These are phyloP conservation scores for Ganoderma multipileum DNA, from an alignment of 1,284 basidiomycete species.

Conservation along the genomic window DNA sequence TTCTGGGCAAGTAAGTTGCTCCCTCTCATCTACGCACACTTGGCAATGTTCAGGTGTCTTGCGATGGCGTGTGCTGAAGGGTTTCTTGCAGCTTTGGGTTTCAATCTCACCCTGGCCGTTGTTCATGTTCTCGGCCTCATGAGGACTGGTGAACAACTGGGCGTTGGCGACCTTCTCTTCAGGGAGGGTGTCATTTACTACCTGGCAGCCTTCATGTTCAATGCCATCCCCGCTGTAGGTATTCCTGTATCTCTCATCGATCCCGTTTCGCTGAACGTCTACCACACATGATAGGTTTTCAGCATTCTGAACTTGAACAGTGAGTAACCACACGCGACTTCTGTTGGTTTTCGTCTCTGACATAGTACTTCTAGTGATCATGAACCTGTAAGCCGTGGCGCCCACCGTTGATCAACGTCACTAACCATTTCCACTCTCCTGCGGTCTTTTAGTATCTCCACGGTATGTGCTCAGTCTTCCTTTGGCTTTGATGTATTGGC, in stretches of 20 bases:
- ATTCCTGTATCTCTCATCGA: slow-evolving; percentile 5
- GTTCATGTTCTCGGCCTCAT: slow-evolving; percentile 59
- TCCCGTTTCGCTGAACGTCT: slow-evolving; percentile 9
- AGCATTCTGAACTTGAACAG: slow-evolving; percentile 66
- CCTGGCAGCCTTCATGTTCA: slow-evolving; percentile 66
- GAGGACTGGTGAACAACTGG: slow-evolving; percentile 56
- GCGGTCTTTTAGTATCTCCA: slow-evolving; percentile 36
- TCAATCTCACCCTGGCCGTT: slow-evolving; percentile 65
- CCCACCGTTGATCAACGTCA: neutral
- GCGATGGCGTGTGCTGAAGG: slow-evolving; percentile 13
- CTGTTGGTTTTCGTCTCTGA: neutral
- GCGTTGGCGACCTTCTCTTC: slow-evolving; percentile 70
- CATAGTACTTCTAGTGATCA: slow-evolving; percentile 49
- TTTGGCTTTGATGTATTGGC: slow-evolving; percentile 37
- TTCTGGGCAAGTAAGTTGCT: slow-evolving; percentile 70
- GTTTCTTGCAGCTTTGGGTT: slow-evolving; percentile 51
- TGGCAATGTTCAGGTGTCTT: neutral
- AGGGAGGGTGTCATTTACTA: slow-evolving; percentile 75
- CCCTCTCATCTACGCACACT: neutral
- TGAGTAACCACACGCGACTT: slow-evolving; percentile 41
- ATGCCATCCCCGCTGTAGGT: slow-evolving; percentile 70
- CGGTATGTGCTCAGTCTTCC: slow-evolving; percentile 32
- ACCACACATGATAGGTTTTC: slow-evolving; percentile 45
- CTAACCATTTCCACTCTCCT: neutral
- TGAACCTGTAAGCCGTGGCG: slow-evolving; percentile 63